Evolutionary conservation across 164 flowering plant species (phyloP).

Genomic region (Berberis thunbergii): DNA sequence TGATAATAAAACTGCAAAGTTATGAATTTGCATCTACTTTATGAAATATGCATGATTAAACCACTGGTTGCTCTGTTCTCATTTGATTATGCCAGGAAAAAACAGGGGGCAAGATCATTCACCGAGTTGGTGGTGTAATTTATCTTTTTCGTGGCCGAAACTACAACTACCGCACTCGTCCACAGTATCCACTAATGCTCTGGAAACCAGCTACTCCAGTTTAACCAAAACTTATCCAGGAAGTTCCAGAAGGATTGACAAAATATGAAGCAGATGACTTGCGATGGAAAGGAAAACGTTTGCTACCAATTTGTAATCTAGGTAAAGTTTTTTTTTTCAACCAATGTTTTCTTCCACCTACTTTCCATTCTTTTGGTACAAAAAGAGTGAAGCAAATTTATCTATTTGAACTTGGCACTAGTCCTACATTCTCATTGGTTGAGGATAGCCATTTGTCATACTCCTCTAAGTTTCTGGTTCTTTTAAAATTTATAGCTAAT

Average conservation of each 20-base stretch:
- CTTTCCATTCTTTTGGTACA: background rate
- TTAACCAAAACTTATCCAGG: conserved; percentile 95
- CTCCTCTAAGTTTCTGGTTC: background rate
- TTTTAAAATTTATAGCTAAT: background rate
- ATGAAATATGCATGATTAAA: background rate
- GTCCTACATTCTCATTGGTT: no score
- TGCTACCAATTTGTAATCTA: conserved; percentile 76
- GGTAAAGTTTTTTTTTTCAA: conserved; percentile 28
- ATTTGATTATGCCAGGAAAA: conserved; percentile 51
- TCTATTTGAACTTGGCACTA: no score
- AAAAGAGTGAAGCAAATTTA: background rate
- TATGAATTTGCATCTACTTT: no score
- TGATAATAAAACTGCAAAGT: no score
- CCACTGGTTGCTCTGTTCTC: conserved; percentile 5
- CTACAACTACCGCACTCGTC: conserved; percentile 67
- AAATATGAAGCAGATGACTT: conserved; percentile 71
- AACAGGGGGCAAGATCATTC: conserved; percentile 87
- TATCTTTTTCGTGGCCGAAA: conserved; percentile 93
- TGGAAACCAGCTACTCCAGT: conserved; percentile 99
- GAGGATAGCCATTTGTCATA: no score
- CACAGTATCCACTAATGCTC: conserved; percentile 81
- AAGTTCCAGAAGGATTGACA: conserved; percentile 93
- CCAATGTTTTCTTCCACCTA: background rate
- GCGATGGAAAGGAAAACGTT: conserved; percentile 58
- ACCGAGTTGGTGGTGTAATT: conserved; percentile 68